Base-by-base conservation (phyloP, 129 eudicot genomes). In the Heracleum sosnowskyi region DNA sequence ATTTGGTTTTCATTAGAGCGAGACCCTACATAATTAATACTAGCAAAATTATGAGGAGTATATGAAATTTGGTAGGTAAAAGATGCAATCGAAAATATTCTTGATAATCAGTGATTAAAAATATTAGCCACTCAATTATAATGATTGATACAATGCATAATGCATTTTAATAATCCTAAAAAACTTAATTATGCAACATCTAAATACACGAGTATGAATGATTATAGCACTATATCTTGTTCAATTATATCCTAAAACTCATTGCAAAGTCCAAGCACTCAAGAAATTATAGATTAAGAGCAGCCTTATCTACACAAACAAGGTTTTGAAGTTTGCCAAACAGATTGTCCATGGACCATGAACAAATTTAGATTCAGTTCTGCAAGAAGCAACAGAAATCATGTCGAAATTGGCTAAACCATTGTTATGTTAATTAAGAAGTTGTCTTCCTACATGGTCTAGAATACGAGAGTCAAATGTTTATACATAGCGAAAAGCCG, bases 281-380 rank as follows among this genome's bases (percentile, higher is more conserved):
- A 0, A 69, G 75, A 9, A 70, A 39, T 20, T 44, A 44, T 11
- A 44, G 47, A 44, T 44, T 44, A 34, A 69, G 7, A 70, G 28
- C 46, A 24, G 53, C 76, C 76, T 72, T n/a, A n/a, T n/a, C 51
- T 72, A 41, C 76, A 41, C 6, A 1, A n/a, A 35, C 51, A 72
- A 26, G 76, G 51, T 72, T 72, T 72, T 40, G 11, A 72, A n/a
- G 33, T 72, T 72, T 41, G 76, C 76, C 53, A 72, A 72, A 72
- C 35, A 41, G 51, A 45, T 12, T n/a, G 40, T 69, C 40, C 42
- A 20, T 35, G 5, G 7, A 69, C 40, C 42, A 20, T 35, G 5
- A 16, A 69, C 46, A 36, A 1, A 69, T 36, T 13, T 7, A 66
- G 22, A 31, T 33, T 29, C 39, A 60, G 16, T n/a, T 60, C 5